phyloP scores from a whole-genome alignment of 2,329 filamentous ascomycete genomes.

The Colletotrichum sp. region DNA sequence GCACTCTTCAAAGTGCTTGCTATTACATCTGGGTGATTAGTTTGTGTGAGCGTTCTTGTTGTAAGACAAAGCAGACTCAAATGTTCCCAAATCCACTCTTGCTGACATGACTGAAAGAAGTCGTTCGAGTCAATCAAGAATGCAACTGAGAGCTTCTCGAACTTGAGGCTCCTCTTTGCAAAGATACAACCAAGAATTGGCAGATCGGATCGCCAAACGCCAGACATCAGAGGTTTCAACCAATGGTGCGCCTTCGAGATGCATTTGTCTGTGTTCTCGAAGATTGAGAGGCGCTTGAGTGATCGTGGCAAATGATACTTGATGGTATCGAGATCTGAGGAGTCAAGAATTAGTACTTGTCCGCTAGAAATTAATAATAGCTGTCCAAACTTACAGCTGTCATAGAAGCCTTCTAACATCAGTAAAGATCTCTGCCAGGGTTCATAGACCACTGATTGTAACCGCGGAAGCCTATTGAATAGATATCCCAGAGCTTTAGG shows the following conservation, averaged over 20 bases:
- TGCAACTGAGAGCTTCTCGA: constrained; percentile 32
- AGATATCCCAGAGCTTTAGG: constrained; percentile 21
- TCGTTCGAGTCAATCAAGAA: constrained; percentile 33
- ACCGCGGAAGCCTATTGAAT: constrained; percentile 26
- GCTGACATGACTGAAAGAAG: constrained; percentile 29
- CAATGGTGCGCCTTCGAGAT: neutral
- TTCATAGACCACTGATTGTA: constrained; percentile 37
- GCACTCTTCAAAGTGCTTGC: constrained; percentile 28
- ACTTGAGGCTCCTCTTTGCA: constrained; percentile 28
- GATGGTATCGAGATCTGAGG: constrained; percentile 5
- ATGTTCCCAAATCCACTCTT: constrained; percentile 29
- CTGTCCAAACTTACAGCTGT: constrained; percentile 24
- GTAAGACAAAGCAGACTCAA: constrained; percentile 37
- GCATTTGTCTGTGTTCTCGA: constrained; percentile 30
- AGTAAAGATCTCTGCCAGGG: constrained; percentile 33
- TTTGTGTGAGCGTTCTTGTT: constrained; percentile 28
- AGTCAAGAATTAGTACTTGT: neutral
- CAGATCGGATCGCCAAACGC: neutral
- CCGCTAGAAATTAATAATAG: neutral
- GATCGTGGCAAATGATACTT: constrained; percentile 23
- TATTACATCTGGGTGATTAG: constrained; percentile 19
- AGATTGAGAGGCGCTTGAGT: constrained; percentile 29
- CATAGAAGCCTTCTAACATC: constrained; percentile 7
- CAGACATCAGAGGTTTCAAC: neutral
- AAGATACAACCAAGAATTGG: constrained; percentile 22